Percentiles rank a stretch among this genome's conserved stretches.
Evolutionary conservation across 306 rosid genomes (phyloP).

Genomic region (Pyrus betulifolia): DNA sequence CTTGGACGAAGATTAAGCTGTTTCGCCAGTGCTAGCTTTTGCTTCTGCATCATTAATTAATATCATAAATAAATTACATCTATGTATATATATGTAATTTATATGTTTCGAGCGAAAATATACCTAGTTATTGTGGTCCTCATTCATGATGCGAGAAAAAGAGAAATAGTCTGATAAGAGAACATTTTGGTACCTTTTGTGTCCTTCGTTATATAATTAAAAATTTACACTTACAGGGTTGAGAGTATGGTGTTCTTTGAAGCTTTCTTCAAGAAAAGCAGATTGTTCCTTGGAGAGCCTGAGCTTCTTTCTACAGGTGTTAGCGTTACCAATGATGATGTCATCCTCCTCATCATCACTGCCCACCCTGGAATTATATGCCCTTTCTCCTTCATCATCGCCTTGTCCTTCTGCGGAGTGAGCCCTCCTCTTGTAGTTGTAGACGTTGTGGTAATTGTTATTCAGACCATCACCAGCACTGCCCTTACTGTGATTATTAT

Average conservation of each 20-base stretch:
- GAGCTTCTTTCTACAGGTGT: constrained; percentile 20
- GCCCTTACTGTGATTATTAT: neutral
- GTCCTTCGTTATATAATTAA: neutral
- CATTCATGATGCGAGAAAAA: neutral
- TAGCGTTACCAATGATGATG: constrained; percentile 1
- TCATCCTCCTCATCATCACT: constrained; percentile 23
- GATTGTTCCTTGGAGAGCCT: constrained; percentile 32
- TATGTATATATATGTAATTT: neutral
- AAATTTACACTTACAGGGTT: constrained; percentile 22
- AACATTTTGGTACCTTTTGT: neutral
- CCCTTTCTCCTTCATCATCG: constrained; percentile 14
- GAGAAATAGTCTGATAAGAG: neutral
- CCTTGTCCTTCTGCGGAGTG: constrained; percentile 8
- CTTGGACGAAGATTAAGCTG: constrained; percentile 26
- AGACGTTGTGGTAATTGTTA: neutral
- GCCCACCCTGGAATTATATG: constrained; percentile 19
- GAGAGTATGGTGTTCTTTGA: constrained; percentile 33
- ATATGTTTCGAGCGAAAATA: neutral
- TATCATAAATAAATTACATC: neutral
- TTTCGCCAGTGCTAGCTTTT: constrained; percentile 20
- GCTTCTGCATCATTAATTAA: constrained; percentile 12
- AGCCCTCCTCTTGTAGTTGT: constrained; percentile 3
- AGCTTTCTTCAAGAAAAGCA: constrained; percentile 35
- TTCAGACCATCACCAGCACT: neutral
- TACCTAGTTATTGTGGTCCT: neutral